Conservation (phyloP, 331 rosid genomes). For the Acacia pycnantha region DNA sequence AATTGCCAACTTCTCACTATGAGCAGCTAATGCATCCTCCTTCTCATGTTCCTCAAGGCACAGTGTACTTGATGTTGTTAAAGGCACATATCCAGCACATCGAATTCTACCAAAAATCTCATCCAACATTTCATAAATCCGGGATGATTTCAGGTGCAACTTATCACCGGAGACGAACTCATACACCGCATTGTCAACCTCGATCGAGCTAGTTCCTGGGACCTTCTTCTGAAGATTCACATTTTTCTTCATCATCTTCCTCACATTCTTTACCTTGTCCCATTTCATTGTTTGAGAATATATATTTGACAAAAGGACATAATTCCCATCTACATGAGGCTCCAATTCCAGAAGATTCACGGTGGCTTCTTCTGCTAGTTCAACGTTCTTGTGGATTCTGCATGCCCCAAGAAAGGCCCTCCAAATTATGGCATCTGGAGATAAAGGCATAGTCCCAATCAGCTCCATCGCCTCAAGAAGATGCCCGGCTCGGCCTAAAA, state of each 20-base stretch:
- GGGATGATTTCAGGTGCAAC: constrained; percentile 28
- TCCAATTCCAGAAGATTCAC: constrained; percentile 28
- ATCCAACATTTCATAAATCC: constrained; percentile 26
- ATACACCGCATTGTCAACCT: constrained; percentile 27
- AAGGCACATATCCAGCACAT: constrained; percentile 12
- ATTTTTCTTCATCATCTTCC: constrained; percentile 31
- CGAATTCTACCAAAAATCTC: constrained; percentile 23
- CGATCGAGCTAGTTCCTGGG: constrained; percentile 33
- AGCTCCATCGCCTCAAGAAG: constrained; percentile 27
- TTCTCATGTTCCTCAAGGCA: constrained; percentile 25
- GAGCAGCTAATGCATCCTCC: constrained; percentile 19
- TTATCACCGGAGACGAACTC: constrained; percentile 32
- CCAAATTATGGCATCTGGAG: constrained; percentile 31
- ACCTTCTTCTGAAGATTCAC: not conserved
- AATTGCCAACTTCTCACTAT: constrained; percentile 31
- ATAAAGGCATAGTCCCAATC: constrained; percentile 23
- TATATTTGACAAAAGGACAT: constrained; percentile 31
- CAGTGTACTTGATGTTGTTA: constrained; percentile 14
- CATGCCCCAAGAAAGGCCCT: constrained; percentile 33
- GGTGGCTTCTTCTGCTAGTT: constrained; percentile 21
- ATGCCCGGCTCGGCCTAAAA: constrained; percentile 27
- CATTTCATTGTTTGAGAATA: constrained; percentile 32
- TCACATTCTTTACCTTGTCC: constrained; percentile 24
- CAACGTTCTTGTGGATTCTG: constrained; percentile 31
- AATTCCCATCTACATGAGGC: constrained; percentile 26